Conservation (phyloP, 345 rosid species). For the Camelina sativa region DNA sequence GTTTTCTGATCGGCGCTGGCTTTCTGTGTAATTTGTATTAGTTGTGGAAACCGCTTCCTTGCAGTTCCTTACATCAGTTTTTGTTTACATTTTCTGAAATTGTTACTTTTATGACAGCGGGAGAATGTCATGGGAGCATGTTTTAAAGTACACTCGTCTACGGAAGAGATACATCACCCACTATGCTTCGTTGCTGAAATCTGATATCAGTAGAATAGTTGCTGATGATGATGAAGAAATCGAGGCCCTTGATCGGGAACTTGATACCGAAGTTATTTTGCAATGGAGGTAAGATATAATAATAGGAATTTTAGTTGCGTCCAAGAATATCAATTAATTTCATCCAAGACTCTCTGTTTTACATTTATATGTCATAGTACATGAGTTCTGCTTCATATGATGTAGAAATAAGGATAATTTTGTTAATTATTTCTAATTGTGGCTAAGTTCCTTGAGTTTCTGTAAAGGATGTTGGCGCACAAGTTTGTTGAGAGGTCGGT, state of each 20-base stretch:
- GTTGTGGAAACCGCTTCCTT: conserved; percentile 22
- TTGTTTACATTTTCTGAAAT: conserved; percentile 45
- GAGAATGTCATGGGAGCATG: conserved; percentile 91
- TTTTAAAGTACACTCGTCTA: conserved; percentile 70
- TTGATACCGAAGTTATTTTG: conserved; percentile 85
- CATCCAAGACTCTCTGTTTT: conserved; percentile 22
- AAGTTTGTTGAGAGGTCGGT: conserved; percentile 79
- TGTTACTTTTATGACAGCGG: conserved; percentile 72
- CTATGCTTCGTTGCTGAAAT: conserved; percentile 88
- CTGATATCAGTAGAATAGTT: conserved; percentile 63
- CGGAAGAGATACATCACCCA: conserved; percentile 87
- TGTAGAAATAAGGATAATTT: conserved; percentile 22
- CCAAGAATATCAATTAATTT: conserved; percentile 13
- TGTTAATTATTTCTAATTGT: conserved; percentile 8
- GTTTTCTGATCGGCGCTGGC: conserved; percentile 9
- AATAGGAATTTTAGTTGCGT: conserved; percentile 7
- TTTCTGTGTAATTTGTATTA: conserved; percentile 19
- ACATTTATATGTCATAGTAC: background rate
- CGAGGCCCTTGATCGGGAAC: conserved; percentile 81
- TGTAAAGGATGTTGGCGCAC: conserved; percentile 93
- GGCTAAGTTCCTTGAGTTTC: conserved; percentile 27
- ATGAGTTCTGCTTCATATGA: conserved; percentile 15
- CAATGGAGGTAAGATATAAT: conserved; percentile 85
- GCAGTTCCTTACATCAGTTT: conserved; percentile 24
- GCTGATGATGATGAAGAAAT: conserved; percentile 83